Base-by-base conservation (phyloP, 2,329 filamentous ascomycete species). In the Annulohypoxylon truncatum region DNA sequence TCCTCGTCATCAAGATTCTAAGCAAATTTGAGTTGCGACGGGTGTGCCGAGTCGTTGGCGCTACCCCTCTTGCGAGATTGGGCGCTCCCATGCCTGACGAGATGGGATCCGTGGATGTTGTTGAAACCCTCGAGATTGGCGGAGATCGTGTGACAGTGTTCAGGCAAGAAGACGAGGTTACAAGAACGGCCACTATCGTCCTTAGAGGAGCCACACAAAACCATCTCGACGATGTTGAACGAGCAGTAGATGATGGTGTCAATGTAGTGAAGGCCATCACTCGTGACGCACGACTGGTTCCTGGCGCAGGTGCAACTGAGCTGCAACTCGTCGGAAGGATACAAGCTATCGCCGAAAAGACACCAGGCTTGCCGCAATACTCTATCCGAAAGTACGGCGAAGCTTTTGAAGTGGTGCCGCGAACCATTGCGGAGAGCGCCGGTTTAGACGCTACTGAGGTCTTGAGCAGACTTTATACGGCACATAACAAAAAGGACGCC, bases 51-150 rank as follows among this genome's bases (percentile, higher is more conserved):
- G 96, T 99, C 22, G 95, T 98, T 55, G 95, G 95, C 68, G 96
- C 96, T 61, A 97, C 96, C 12, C 96, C 96, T n/a, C 87, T 99
- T 68, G 96, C 96, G 56, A 91, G 96, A 74, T 86, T 99, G 50
- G 96, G 96, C 70, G 96, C 96, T 13, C 96, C 96, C 46, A 99
- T 99, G 96, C 96, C 96, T n/a, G 96, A 99, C 74, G 96, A 99
- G 85, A 98, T 97, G 94, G 96, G 96, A 71, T 91, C 82, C 74
- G 89, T 99, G 69, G 96, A 99, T 78, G 81, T 99, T 61, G 96
- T 99, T 29, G 96, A 99, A 86, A 98, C 96, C 1, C 87, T 96
- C 46, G 96, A 99, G 82, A 98, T 99, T 78, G 96, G 96, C 70
- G 96, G 96, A 73, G 96, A 99, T 84, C 92, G 96, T 67, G 96